Base-by-base conservation (phyloP, 2,329 filamentous ascomycete genomes). In the Hymenoscyphus salicellus region DNA sequence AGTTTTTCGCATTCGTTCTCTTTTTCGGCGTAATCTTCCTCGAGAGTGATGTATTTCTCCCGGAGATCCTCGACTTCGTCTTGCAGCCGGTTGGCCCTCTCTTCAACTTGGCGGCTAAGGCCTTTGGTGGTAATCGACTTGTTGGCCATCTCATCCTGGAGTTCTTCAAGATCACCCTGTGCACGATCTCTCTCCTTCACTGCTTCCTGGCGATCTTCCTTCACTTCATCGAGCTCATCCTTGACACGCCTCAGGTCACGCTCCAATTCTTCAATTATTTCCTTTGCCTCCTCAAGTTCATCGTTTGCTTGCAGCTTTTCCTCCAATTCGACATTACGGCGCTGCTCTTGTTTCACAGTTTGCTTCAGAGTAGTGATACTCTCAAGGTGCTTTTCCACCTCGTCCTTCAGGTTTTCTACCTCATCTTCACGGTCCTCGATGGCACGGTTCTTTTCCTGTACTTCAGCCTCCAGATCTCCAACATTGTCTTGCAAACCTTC, bases 91-190 rank as follows among this genome's bases (percentile, higher is more conserved):
- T 81, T 78, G 8, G 86, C 79, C 75, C 87, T 91, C 69, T 91
- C 89, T 72, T 93, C 89, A 20, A 92, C 83, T 76, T 93, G 90
- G 36, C 89, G 85, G 61, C 86, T 90, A 8, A 92, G 81, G 1
- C 89, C 89, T 73, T 90, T 92, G 14, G 89, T 90, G 61, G 86
- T 86, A 43, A 92, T 83, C 0, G 90, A 93, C 71, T 92, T 93
- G 77, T 93, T 89, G 26, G 89, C 84, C 83, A 93, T 86, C 71
- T 93, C 90, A 62, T 91, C 89, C 67, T 91, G 89, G 28, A 93
- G 80, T 72, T 89, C 86, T 70, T 87, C 82, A 17, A 89, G 78
- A 65, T 89, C 83, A 6, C 77, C 78, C 70, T 87, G 84, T 1
- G 86, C 86, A 33, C 83, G 81, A 26, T 85, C 79, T 69, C 84